phyloP scores from a whole-genome alignment of 805 yeast species.

The Candida xyloterini region DNA sequence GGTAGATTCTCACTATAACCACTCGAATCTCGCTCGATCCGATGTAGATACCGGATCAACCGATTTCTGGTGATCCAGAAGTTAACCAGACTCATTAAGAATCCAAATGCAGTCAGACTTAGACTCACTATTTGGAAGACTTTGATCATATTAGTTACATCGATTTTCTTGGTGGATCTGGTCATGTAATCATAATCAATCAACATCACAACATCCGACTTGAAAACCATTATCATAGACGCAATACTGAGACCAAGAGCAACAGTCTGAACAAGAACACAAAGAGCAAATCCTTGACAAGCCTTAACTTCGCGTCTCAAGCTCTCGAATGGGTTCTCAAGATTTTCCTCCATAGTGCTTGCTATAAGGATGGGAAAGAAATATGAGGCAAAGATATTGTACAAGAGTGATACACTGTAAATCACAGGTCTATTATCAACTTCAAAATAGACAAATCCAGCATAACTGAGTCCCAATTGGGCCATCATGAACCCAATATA shows the following conservation, averaged over 20 bases:
- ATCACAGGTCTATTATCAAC: constrained; percentile 24
- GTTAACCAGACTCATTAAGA: constrained; percentile 22
- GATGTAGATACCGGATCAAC: constrained; percentile 25
- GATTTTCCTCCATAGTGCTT: constrained; percentile 23
- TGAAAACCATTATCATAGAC: constrained; percentile 21
- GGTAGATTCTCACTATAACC: constrained; percentile 10
- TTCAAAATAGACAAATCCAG: constrained; percentile 28
- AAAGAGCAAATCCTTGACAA: constrained; percentile 21
- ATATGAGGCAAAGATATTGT: constrained; percentile 27
- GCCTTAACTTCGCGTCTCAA: constrained; percentile 23
- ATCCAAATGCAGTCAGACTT: constrained; percentile 18
- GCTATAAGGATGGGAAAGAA: constrained; percentile 27
- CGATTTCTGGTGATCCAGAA: constrained; percentile 25
- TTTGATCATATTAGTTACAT: constrained; percentile 21
- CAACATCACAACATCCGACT: constrained; percentile 8
- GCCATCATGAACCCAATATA: constrained; percentile 26
- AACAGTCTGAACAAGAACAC: constrained; percentile 19
- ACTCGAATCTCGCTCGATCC: constrained; percentile 19
- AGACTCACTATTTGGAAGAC: constrained; percentile 27
- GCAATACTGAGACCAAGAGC: constrained; percentile 22
- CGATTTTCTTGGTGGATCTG: constrained; percentile 10
- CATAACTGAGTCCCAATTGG: constrained; percentile 27
- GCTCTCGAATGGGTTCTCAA: constrained; percentile 25
- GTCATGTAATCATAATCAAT: constrained; percentile 16
- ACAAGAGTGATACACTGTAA: constrained; percentile 23